Percentiles rank a stretch among this genome's conserved stretches.
phyloP scores from a whole-genome alignment of 352 stramenopile species.

The Phytophthora hybrid region DNA sequence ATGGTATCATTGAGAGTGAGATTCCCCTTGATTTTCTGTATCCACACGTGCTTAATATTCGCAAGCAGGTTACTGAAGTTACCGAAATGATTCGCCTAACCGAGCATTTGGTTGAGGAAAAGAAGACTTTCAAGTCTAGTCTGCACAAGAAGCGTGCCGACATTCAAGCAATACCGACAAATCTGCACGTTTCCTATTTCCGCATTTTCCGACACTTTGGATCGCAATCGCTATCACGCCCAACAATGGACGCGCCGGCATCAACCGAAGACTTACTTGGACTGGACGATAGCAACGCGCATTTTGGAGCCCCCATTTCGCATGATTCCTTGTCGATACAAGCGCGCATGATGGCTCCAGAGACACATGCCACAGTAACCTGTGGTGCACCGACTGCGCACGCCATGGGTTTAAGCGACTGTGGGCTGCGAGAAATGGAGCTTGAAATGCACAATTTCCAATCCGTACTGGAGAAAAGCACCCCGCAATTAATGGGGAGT shows the following conservation, averaged over 20 bases:
- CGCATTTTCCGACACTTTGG: constrained; percentile 75
- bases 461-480: constrained; percentile 69
- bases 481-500: constrained; percentile 45
- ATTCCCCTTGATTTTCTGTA: constrained; percentile 79
- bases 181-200: constrained; percentile 87
- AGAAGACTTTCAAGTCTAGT: constrained; percentile 89
- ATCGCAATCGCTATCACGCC: constrained; percentile 31
- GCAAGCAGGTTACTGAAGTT: constrained; percentile 69
- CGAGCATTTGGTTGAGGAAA: constrained; percentile 68
- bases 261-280: constrained; percentile 71
- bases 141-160: constrained; percentile 83
- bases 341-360: constrained; percentile 51
- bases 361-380: constrained; percentile 79
- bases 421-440: constrained; percentile 85
- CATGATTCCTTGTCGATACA: constrained; percentile 39
- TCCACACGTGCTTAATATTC: constrained; percentile 74
- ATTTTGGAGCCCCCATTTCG: constrained; percentile 14
- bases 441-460: constrained; percentile 78
- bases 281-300: constrained; percentile 36
- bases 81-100: constrained; percentile 74
- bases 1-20: constrained; percentile 63
- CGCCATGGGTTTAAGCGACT: constrained; percentile 78
- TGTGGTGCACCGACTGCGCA: constrained; percentile 86
- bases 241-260: constrained; percentile 32
- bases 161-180: constrained; percentile 85